These are phyloP conservation scores for Solanum etuberosum DNA, from an alignment of 257 asterid genomes.

Conservation along the genomic window DNA sequence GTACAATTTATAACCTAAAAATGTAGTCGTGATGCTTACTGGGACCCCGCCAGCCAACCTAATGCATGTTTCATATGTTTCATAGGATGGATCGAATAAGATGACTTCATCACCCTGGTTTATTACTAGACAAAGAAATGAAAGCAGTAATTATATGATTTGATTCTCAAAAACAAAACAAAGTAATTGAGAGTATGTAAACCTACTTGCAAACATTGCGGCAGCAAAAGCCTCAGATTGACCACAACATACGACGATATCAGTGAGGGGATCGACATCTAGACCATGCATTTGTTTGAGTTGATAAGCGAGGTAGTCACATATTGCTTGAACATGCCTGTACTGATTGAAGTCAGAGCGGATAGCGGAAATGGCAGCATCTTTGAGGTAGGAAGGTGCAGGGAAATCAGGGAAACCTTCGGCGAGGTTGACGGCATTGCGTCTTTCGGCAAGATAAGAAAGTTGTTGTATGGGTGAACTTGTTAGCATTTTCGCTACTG, in stretches of 20 bases:
- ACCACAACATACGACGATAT: slow-evolving; percentile 78
- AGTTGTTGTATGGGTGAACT: slow-evolving; percentile 73
- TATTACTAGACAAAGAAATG: slow-evolving; percentile 34
- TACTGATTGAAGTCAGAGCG: slow-evolving; percentile 80
- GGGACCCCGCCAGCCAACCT: slow-evolving; percentile 91
- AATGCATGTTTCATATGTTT: slow-evolving; percentile 76
- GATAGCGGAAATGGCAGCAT: slow-evolving; percentile 78
- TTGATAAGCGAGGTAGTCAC: slow-evolving; percentile 49
- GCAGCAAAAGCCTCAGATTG: slow-evolving; percentile 94
- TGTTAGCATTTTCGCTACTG: slow-evolving; percentile 41
- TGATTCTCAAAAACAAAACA: neutral
- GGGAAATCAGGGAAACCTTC: slow-evolving; percentile 92
- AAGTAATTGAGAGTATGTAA: neutral
- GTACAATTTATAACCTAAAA: neutral
- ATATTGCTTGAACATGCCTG: slow-evolving; percentile 83
- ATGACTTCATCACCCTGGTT: slow-evolving; percentile 82
- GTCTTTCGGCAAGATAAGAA: slow-evolving; percentile 59
- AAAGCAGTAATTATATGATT: neutral
- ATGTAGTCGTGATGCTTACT: slow-evolving; percentile 25
- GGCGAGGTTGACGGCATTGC: slow-evolving; percentile 81
- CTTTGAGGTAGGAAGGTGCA: slow-evolving; percentile 50
- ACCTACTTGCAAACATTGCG: slow-evolving; percentile 62
- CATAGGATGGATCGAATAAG: slow-evolving; percentile 73
- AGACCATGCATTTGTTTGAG: slow-evolving; percentile 59
- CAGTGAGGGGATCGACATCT: slow-evolving; percentile 47